phyloP scores from a whole-genome alignment of 371 early-diverging fungal species.

The Rhizopus sp. region DNA sequence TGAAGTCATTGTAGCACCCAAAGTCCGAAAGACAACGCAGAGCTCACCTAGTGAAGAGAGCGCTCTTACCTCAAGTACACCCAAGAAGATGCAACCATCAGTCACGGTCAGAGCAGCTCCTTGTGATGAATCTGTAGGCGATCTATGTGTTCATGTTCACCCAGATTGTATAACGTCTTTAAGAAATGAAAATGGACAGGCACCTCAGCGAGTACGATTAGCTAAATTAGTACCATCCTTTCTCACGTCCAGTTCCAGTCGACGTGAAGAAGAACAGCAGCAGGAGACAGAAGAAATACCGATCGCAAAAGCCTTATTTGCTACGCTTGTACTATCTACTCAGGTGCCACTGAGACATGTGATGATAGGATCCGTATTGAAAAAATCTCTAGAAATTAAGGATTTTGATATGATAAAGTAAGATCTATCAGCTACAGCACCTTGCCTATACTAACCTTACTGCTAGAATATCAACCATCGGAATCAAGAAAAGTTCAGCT shows the following conservation, averaged over 20 bases:
- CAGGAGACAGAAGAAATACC: not conserved
- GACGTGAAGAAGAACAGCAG: constrained; percentile 15
- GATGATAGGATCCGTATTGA: constrained; percentile 15
- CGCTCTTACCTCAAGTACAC: not conserved
- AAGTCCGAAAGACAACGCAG: constrained; percentile 44
- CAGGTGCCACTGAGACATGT: constrained; percentile 16
- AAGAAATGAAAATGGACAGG: not conserved
- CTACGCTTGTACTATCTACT: constrained; percentile 6
- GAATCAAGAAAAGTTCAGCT: constrained; percentile 27
- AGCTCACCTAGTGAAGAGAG: constrained; percentile 5
- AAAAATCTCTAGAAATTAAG: constrained; percentile 17
- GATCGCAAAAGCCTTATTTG: constrained; percentile 15
- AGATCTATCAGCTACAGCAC: not conserved
- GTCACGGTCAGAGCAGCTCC: constrained; percentile 7
- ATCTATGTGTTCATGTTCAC: constrained; percentile 17
- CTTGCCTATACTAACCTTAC: not conserved
- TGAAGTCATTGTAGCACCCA: constrained; percentile 85
- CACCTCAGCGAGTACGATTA: constrained; percentile 8
- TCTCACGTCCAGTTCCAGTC: not conserved
- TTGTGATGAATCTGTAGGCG: not conserved
- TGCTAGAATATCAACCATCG: constrained; percentile 42
- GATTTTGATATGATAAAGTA: constrained; percentile 34
- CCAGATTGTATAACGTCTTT: constrained; percentile 12
- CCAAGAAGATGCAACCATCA: constrained; percentile 13
- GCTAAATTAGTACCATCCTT: constrained; percentile 19